These are phyloP conservation scores for Aspergillus pseudotamarii DNA, from an alignment of 2,329 filamentous ascomycete genomes.

Conservation along the genomic window DNA sequence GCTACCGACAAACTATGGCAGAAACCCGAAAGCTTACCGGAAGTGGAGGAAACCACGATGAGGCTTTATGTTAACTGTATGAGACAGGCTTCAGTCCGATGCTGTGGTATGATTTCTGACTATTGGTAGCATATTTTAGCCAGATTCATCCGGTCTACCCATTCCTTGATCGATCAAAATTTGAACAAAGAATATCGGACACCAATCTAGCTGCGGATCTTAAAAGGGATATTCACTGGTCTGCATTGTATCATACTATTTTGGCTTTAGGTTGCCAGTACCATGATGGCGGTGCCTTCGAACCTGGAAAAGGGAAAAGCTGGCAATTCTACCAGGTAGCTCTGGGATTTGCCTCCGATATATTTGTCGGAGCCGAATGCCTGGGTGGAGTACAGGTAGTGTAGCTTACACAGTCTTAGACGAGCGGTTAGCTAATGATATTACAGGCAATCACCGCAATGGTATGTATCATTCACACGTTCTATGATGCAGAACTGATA, in stretches of 20 bases:
- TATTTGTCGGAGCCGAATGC: conserved; percentile 27
- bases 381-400: conserved; percentile 23
- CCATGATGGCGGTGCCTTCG: conserved; percentile 38
- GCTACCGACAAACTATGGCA: background rate
- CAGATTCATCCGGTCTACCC: conserved; percentile 44
- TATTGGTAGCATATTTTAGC: conserved; percentile 41
- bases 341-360: conserved; percentile 24
- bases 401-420: background rate
- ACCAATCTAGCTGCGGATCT: conserved; percentile 52
- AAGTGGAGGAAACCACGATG: background rate
- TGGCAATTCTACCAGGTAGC: conserved; percentile 34
- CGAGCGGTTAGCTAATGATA: background rate
- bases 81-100: background rate
- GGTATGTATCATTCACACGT: conserved; percentile 10
- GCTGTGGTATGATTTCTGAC: background rate
- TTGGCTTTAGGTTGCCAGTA: conserved; percentile 44
- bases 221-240: conserved; percentile 55
- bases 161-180: conserved; percentile 40
- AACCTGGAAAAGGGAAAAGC: conserved; percentile 39
- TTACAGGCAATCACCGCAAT: conserved; percentile 29
- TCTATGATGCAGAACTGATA: background rate
- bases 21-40: background rate
- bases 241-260: conserved; percentile 40
- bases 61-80: background rate
- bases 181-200: conserved; percentile 47